These are phyloP conservation scores for Lizanozyma gosingica DNA, from an alignment of 1,139 yeast genomes.

Conservation along the genomic window DNA sequence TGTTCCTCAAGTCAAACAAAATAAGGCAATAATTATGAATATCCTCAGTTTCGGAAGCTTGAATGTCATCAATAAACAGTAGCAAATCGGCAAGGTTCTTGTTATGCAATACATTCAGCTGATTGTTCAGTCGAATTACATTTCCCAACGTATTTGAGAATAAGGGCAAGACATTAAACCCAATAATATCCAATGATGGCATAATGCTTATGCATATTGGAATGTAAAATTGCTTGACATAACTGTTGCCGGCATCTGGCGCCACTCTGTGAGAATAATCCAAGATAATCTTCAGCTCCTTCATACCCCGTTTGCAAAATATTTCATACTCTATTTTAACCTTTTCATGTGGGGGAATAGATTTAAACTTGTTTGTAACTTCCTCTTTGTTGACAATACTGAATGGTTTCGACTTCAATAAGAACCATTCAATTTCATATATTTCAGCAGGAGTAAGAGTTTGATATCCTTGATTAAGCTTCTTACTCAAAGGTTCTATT, in stretches of 20 bases:
- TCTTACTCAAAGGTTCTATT: slow-evolving; percentile 47
- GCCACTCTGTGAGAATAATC: slow-evolving; percentile 51
- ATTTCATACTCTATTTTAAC: slow-evolving; percentile 48
- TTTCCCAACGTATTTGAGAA: slow-evolving; percentile 18
- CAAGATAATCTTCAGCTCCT: slow-evolving; percentile 52
- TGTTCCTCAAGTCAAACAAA: slow-evolving; percentile 61
- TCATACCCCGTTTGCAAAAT: slow-evolving; percentile 67
- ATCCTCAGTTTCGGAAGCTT: slow-evolving; percentile 12
- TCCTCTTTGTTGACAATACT: slow-evolving; percentile 17
- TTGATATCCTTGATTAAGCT: slow-evolving; percentile 19
- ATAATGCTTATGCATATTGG: slow-evolving; percentile 64
- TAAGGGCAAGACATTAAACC: slow-evolving; percentile 62
- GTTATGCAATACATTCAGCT: slow-evolving; percentile 13
- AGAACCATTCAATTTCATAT: slow-evolving; percentile 67
- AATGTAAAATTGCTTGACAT: slow-evolving; percentile 49
- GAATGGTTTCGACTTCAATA: slow-evolving; percentile 53
- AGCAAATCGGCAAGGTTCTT: slow-evolving; percentile 13
- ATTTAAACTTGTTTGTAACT: slow-evolving; percentile 9
- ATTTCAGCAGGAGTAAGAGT: slow-evolving; percentile 50
- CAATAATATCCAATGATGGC: slow-evolving; percentile 64
- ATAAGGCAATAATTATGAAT: slow-evolving; percentile 51
- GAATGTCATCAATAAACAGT: slow-evolving; percentile 13
- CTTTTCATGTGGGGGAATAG: slow-evolving; percentile 23
- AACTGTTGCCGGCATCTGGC: slow-evolving; percentile 10
- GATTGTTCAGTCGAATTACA: slow-evolving; percentile 12